Evolutionary conservation across 768 basidiomycete species (phyloP).

Genomic region (Pulveroboletus sp.): DNA sequence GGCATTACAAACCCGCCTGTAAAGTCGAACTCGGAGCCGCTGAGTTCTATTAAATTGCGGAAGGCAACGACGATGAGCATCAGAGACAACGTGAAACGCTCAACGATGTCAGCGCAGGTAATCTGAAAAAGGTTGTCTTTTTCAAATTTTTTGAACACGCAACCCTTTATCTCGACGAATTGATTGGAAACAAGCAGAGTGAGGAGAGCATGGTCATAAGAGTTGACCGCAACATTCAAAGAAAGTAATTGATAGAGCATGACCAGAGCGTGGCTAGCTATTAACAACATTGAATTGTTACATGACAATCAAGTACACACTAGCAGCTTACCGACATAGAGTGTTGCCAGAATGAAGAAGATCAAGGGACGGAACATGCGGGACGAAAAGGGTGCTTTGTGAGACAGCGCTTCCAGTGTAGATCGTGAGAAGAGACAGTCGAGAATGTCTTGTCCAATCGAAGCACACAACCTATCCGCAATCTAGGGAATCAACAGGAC

Average conservation of each 20-base stretch:
- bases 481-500: conserved; percentile 53
- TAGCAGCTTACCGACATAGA: conserved; percentile 70
- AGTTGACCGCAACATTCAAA: conserved; percentile 96
- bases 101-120: conserved; percentile 98
- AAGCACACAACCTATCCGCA: conserved; percentile 89
- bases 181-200: conserved; percentile 96
- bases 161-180: conserved; percentile 99
- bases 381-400: conserved; percentile 54
- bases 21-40: conserved; percentile 85
- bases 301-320: neutral
- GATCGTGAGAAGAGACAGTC: conserved; percentile 96
- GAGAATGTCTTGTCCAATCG: conserved; percentile 95
- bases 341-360: conserved; percentile 77
- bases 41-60: conserved; percentile 92
- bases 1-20: conserved; percentile 69
- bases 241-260: conserved; percentile 95
- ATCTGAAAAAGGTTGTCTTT: conserved; percentile 99
- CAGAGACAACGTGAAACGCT: conserved; percentile 87
- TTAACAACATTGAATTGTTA: neutral
- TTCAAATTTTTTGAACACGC: conserved; percentile 99
- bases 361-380: conserved; percentile 76
- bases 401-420: conserved; percentile 74
- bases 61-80: conserved; percentile 93
- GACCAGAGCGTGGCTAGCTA: conserved; percentile 88
- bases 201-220: conserved; percentile 92